Evolutionary conservation across 2,329 filamentous ascomycete species (phyloP).

Genomic region (Fusarium tuaranense): DNA sequence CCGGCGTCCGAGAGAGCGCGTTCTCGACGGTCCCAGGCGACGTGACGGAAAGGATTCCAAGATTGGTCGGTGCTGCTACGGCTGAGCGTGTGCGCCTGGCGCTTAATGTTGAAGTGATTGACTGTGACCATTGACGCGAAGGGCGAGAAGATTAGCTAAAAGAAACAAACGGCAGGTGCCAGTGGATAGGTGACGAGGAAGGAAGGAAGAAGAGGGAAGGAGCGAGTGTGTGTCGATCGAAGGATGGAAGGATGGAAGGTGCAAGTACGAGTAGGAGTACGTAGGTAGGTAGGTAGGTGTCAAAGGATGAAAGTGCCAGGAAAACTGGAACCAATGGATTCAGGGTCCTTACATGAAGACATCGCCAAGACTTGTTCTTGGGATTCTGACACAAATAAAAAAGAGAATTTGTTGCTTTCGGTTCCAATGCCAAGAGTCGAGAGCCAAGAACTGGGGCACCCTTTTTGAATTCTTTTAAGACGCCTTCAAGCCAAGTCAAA

Average conservation of each 20-base stretch:
- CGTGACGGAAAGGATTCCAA: slow-evolving; percentile 60
- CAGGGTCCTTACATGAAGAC: slow-evolving; percentile 33
- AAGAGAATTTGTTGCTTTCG: not conserved
- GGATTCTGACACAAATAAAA: slow-evolving; percentile 1
- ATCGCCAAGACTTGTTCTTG: slow-evolving; percentile 32
- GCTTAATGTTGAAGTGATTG: slow-evolving; percentile 60
- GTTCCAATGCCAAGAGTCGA: slow-evolving; percentile 22
- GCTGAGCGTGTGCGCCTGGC: slow-evolving; percentile 57
- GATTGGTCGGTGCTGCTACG: slow-evolving; percentile 53
- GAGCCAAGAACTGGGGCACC: slow-evolving; percentile 12
- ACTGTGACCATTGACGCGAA: slow-evolving; percentile 47
- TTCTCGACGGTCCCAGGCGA: slow-evolving; percentile 49
- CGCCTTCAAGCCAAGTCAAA: not conserved
- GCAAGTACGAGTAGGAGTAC: not conserved
- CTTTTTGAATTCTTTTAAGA: slow-evolving; percentile 3
- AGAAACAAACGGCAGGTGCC: not conserved
- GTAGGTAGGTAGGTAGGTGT: not conserved
- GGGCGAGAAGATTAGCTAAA: slow-evolving; percentile 1
- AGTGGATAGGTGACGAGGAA: not conserved
- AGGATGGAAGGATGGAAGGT: not conserved
- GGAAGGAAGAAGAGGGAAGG: not conserved
- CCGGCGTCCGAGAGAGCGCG: slow-evolving; percentile 45
- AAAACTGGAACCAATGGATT: not conserved
- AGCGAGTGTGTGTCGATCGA: not conserved
- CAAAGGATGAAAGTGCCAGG: slow-evolving; percentile 14